Evolutionary conservation across 2,329 filamentous ascomycete species (phyloP).

Genomic region (Aureobasidium namibiae): DNA sequence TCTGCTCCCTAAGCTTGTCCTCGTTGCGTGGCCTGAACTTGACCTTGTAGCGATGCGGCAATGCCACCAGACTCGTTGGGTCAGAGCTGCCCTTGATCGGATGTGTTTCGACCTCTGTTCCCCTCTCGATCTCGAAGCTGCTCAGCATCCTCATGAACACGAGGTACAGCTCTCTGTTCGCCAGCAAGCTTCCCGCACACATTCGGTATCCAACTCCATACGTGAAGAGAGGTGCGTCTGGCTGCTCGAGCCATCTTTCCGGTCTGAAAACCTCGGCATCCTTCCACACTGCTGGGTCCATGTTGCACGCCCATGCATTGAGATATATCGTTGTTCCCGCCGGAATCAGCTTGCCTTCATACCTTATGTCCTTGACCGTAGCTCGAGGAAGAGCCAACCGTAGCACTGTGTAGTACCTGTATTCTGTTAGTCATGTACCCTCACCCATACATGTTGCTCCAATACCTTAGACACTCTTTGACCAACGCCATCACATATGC

Average conservation of each 20-base stretch:
- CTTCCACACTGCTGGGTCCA: slow-evolving; percentile 51
- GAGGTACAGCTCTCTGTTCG: slow-evolving; percentile 58
- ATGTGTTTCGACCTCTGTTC: slow-evolving; percentile 49
- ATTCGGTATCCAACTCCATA: slow-evolving; percentile 61
- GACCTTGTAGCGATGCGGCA: slow-evolving; percentile 51
- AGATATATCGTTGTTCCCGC: slow-evolving; percentile 57
- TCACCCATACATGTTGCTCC: background rate
- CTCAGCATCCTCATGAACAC: slow-evolving; percentile 55
- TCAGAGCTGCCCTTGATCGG: slow-evolving; percentile 53
- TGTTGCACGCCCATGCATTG: slow-evolving; percentile 62
- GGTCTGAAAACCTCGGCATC: slow-evolving; percentile 53
- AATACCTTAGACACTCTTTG: slow-evolving; percentile 49
- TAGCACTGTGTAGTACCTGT: slow-evolving; percentile 53
- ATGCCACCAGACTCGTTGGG: slow-evolving; percentile 53
- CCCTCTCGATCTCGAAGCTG: slow-evolving; percentile 51
- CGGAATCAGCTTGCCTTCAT: slow-evolving; percentile 51
- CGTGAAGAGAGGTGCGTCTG: slow-evolving; percentile 56
- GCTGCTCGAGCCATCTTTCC: slow-evolving; percentile 55
- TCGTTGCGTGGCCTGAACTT: slow-evolving; percentile 49
- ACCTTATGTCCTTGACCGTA: slow-evolving; percentile 52
- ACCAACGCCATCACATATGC: slow-evolving; percentile 56
- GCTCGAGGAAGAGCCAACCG: slow-evolving; percentile 54
- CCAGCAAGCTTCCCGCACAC: slow-evolving; percentile 56
- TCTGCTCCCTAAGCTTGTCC: slow-evolving; percentile 34
- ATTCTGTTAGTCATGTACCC: background rate